Evolutionary conservation across 2,329 filamentous ascomycete genomes (phyloP), one percentile per base, ranked within the genome.

Genomic region (Arthrocladium fulminans): DNA sequence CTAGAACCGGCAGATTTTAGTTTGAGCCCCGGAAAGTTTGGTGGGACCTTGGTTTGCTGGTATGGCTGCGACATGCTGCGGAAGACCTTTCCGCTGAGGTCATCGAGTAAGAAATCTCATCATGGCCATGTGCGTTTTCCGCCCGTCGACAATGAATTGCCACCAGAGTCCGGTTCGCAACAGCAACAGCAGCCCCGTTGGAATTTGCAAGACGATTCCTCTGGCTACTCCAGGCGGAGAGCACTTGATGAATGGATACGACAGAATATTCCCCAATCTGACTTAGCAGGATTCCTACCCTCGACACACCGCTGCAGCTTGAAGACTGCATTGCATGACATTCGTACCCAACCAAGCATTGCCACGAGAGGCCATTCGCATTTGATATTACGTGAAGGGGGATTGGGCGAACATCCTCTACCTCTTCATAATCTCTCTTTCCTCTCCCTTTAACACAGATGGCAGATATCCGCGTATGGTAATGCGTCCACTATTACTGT

Each of bases 331-430:
- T 25, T 44, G 24, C 24, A 44, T 32, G n/a, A 32, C 24, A 30
- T 15, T 22, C 22, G 32, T 24, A 25, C 20, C 43, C 43, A 45
- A 45, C 43, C 29, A 23, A 25, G n/a, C n/a, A 23, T 45, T 25
- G 43, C 43, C 43, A 45, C 43, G 32, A 35, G 29, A 40, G n/a
- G n/a, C 32, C 7, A n/a, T 35, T 35, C 32, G 10, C 13, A 5
- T 7, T 10, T 40, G 37, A 22, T 6, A 6, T 6, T 22, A 6
- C 17, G 8, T 40, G 37, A 22, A 9, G 17, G 15, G 12, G n/a
- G 22, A 27, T 20, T 29, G 7, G n/a, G 19, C 32, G 29, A 32
- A n/a, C 29, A 32, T 38, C 37, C 40, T 23, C 40, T 4, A 10
- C 3, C 3, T 4, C 40, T 43, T 29, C 15, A 3, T 7, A 7